Evolutionary conservation across 345 rosid genomes (phyloP), one percentile per base, ranked within the genome.

Genomic region (Eucalyptus marginata): DNA sequence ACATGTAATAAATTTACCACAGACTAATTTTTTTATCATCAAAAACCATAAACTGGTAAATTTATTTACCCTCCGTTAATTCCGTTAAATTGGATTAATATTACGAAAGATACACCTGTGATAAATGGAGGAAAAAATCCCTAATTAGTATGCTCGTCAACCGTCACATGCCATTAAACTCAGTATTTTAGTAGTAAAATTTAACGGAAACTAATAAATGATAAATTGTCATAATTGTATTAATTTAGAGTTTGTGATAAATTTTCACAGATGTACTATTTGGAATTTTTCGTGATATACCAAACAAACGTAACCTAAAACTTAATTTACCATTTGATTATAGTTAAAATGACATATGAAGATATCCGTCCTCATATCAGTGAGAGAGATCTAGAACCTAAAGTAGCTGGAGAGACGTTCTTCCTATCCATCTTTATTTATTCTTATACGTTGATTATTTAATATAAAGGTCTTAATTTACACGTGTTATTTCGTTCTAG

Each of bases 191-290:
- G 1, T 0, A 56, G 6, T 56, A 24, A 56, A 24, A 10, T 56
- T 56, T 56, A 56, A 56, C 3, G 4, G 0, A 24, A 56, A 56
- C 3, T 10, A 56, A 2, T 56, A 25, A 10, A 56, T 0, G 13
- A 5, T 56, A 56, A 56, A 56, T 56, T 56, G 29, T 56, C 4
- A 24, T 25, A 56, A 3, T 56, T 56, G 29, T 56, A 56, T 56
- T 3, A 24, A 2, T 56, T 56, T 56, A 56, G 62, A 25, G 13
- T 56, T 56, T 22, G 29, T 9, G 62, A 56, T 56, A 56, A 10
- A 56, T 56, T 56, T 56, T 4, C 29, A 56, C 3, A 24, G 0
- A 13, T 24, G 3, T 56, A 56, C 62, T 10, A 24, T 56, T 56
- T 56, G 5, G 1, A 56, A 56, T 24, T 56, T 56, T 56, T 56